phyloP scores from a whole-genome alignment of 306 rosid species.

The Medicago lupulina region DNA sequence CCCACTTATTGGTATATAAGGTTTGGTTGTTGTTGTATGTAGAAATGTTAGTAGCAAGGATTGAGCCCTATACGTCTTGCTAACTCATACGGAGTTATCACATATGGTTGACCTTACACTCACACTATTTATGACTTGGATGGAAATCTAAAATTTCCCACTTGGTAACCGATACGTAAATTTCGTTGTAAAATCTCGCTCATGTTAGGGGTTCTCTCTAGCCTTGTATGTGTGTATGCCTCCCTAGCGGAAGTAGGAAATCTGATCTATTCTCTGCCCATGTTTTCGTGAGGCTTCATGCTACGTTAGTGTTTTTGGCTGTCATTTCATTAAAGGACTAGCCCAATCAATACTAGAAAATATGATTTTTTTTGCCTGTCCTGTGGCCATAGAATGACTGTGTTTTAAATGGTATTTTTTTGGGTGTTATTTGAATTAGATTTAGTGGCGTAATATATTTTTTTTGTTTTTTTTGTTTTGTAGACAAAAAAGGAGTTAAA shows the following conservation, averaged over 20 bases:
- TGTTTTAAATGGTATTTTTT: neutral
- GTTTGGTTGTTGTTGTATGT: no score
- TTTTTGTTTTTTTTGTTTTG: conserved; percentile 15
- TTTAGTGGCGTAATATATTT: neutral
- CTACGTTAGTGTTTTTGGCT: conserved; percentile 19
- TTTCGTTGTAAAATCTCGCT: neutral
- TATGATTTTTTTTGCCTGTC: neutral
- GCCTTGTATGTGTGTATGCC: neutral
- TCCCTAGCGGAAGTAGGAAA: neutral
- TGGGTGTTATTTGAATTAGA: neutral
- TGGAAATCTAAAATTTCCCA: neutral
- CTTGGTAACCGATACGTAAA: neutral
- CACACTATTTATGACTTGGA: neutral
- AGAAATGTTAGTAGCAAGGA: no score
- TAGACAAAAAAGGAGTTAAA: conserved; percentile 83
- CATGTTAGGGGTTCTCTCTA: neutral
- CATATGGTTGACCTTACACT: neutral
- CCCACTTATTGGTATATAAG: no score
- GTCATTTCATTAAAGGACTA: neutral
- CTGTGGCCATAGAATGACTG: neutral
- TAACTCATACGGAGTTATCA: neutral
- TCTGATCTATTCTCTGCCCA: neutral
- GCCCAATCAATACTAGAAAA: neutral
- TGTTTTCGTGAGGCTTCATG: conserved; percentile 6
- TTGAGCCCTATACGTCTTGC: no score